Percentiles rank a stretch among this genome's conserved stretches.
These are phyloP conservation scores for Taxillus chinensis DNA, from an alignment of 164 flowering plant species.

Conservation along the genomic window DNA sequence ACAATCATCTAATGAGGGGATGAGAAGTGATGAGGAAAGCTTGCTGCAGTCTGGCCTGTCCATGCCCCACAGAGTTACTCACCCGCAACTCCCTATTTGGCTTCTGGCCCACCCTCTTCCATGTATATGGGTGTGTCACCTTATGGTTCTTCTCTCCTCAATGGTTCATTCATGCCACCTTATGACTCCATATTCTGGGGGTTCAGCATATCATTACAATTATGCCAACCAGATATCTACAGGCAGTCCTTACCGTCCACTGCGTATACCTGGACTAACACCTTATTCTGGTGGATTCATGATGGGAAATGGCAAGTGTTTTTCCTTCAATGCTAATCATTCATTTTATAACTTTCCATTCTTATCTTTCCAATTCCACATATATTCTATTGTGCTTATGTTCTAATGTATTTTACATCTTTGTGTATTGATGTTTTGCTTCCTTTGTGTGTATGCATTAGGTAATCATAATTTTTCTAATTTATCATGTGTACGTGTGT, in stretches of 20 bases:
- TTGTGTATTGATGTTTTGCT: too few species aligned
- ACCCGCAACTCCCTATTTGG: slow-evolving; percentile 52
- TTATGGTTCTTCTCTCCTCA: slow-evolving; percentile 75
- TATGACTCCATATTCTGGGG: slow-evolving; percentile 83
- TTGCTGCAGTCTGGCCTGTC: slow-evolving; percentile 58
- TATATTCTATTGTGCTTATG: too few species aligned
- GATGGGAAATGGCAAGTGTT: slow-evolving; percentile 53
- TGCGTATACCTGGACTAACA: slow-evolving; percentile 67
- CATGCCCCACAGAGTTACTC: slow-evolving; percentile 61
- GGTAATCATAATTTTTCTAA: background rate
- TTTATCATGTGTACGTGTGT: too few species aligned
- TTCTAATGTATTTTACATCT: background rate
- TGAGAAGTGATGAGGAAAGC: too few species aligned
- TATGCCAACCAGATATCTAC: slow-evolving; percentile 66
- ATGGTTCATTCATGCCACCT: slow-evolving; percentile 67
- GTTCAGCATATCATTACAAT: slow-evolving; percentile 81
- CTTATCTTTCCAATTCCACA: too few species aligned
- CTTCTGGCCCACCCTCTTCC: slow-evolving; percentile 71
- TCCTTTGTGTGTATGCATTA: too few species aligned
- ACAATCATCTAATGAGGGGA: too few species aligned
- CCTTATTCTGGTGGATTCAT: slow-evolving; percentile 75
- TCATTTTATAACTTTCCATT: too few species aligned
- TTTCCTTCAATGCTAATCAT: too few species aligned
- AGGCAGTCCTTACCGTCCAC: slow-evolving; percentile 77
- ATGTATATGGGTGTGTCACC: slow-evolving; percentile 77